phyloP scores from a whole-genome alignment of 2,329 filamentous ascomycete species.

The Ceratocystis albifundus region DNA sequence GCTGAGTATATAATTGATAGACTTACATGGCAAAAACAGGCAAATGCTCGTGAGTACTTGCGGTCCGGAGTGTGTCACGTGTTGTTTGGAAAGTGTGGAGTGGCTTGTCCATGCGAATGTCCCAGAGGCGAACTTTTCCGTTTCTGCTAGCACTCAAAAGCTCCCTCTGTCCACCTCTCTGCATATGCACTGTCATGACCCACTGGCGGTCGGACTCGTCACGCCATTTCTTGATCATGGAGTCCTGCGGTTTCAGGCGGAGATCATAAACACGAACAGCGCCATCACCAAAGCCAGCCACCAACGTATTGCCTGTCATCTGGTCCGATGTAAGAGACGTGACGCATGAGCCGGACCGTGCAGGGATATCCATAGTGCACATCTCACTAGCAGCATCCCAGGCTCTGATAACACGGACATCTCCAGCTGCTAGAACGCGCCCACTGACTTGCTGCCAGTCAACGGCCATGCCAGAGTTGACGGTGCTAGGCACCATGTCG shows the following conservation, averaged over 20 bases:
- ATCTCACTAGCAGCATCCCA: constrained; percentile 94
- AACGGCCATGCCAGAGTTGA: constrained; percentile 90
- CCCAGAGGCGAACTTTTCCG: constrained; percentile 91
- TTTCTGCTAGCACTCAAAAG: constrained; percentile 82
- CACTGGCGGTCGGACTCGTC: constrained; percentile 76
- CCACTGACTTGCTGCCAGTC: constrained; percentile 99
- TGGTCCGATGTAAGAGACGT: constrained; percentile 94
- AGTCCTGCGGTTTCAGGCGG: constrained; percentile 67
- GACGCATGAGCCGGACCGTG: constrained; percentile 87
- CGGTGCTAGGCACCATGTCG: constrained; percentile 85
- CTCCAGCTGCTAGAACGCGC: constrained; percentile 85
- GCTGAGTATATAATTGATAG: neutral
- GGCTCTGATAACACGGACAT: constrained; percentile 87
- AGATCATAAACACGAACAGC: constrained; percentile 91
- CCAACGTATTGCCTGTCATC: constrained; percentile 92
- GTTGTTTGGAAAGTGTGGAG: constrained; percentile 65
- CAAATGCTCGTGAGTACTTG: constrained; percentile 90
- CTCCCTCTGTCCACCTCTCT: constrained; percentile 85
- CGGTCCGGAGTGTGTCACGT: constrained; percentile 64
- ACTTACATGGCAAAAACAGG: constrained; percentile 90
- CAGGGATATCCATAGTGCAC: constrained; percentile 86
- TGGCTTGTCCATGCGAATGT: constrained; percentile 75
- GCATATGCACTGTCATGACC: constrained; percentile 94
- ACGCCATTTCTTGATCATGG: constrained; percentile 95
- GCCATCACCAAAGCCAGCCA: constrained; percentile 92